Conservation (phyloP, 208 protist genomes). For the Jaenimonas drosophilae region DNA sequence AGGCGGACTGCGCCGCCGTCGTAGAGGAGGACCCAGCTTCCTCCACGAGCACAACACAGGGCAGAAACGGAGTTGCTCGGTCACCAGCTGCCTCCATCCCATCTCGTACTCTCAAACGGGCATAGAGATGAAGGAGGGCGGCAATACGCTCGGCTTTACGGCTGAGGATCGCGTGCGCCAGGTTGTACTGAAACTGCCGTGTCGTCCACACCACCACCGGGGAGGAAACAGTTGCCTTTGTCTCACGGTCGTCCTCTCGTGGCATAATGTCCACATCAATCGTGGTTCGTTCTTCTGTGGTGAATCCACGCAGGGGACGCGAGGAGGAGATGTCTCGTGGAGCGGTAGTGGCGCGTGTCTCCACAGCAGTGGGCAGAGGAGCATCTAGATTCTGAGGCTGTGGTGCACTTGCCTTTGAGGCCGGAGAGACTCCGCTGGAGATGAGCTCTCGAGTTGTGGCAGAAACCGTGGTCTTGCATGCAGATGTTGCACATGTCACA, state of each 20-base stretch:
- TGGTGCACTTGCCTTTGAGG: too few species aligned
- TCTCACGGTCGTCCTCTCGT: not conserved
- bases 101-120: constrained; percentile 4
- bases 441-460: too few species aligned
- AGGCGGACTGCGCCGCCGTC: not conserved
- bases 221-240: not conserved
- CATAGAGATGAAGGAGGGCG: constrained; percentile 9
- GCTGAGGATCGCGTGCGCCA: constrained; percentile 12
- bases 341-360: too few species aligned
- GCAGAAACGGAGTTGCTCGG: not conserved
- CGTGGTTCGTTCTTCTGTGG: too few species aligned
- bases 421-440: too few species aligned
- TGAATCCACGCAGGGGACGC: too few species aligned
- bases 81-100: not conserved
- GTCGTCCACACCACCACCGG: constrained; percentile 4
- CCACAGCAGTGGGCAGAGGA: too few species aligned
- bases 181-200: constrained; percentile 20
- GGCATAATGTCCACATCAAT: too few species aligned
- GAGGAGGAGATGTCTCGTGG: too few species aligned
- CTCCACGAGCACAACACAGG: not conserved
- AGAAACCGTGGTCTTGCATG: too few species aligned
- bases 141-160: constrained; percentile 8
- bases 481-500: too few species aligned
- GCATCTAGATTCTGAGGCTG: too few species aligned
- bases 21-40: not conserved